Percentiles rank a stretch among this genome's conserved stretches.
phyloP scores from a whole-genome alignment of 148 eudicot species.

The Silene latifolia region DNA sequence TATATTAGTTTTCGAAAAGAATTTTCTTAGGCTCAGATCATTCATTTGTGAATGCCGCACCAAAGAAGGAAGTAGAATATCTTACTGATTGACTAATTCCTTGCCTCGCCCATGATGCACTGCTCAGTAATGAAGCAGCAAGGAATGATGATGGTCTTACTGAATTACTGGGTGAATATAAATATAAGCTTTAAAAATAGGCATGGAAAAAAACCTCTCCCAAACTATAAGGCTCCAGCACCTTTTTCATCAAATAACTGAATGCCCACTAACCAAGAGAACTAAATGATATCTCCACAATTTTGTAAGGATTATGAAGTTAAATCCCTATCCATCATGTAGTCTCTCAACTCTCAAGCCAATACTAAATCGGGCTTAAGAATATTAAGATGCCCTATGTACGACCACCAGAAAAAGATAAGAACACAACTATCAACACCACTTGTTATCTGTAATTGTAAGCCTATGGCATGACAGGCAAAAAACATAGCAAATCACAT shows the following conservation, averaged over 20 bases:
- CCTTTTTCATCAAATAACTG: no score
- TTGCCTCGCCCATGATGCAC: no score
- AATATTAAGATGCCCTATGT: not conserved
- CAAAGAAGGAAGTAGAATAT: no score
- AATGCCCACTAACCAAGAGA: no score
- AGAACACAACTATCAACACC: not conserved
- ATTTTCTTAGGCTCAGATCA: no score
- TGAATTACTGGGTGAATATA: no score
- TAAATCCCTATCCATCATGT: not conserved
- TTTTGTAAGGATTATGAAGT: not conserved
- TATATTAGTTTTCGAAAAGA: no score
- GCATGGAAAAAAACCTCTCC: not conserved
- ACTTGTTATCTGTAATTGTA: not conserved
- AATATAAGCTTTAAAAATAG: no score
- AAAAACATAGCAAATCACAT: conserved; percentile 10
- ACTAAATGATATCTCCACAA: not conserved
- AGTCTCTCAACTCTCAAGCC: conserved; percentile 6
- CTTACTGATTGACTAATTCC: no score
- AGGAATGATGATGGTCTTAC: not conserved
- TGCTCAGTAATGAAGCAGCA: not conserved
- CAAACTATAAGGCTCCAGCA: not conserved
- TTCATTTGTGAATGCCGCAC: no score
- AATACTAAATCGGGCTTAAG: not conserved
- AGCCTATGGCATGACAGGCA: not conserved
- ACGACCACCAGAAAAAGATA: not conserved